phyloP scores from a whole-genome alignment of 108 stramenopile genomes.

The Fragilariopsis cylindrus region DNA sequence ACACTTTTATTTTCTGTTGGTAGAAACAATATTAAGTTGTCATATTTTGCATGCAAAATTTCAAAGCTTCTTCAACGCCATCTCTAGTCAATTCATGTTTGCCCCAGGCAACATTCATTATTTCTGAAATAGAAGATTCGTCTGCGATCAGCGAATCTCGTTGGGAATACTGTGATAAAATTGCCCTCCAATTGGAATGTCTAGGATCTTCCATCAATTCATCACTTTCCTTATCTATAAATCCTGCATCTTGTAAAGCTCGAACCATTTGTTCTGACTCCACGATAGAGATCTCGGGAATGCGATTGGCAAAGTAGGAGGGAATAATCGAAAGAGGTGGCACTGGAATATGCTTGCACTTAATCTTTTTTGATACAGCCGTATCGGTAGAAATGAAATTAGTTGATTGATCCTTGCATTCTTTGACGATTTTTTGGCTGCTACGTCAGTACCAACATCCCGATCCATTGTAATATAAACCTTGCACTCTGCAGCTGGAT shows the following conservation, averaged over 20 bases:
- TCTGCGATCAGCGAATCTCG: conserved; percentile 33
- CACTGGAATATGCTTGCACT: conserved; percentile 29
- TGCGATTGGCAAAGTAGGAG: conserved; percentile 23
- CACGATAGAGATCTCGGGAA: background rate
- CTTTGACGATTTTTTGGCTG: conserved; percentile 12
- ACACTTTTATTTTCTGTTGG: too few relatives aligned
- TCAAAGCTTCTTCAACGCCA: conserved; percentile 33
- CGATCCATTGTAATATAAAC: conserved; percentile 39
- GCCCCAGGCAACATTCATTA: conserved; percentile 44
- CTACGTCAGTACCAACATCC: conserved; percentile 12
- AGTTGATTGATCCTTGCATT: background rate
- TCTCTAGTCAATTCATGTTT: conserved; percentile 48
- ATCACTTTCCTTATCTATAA: conserved; percentile 12
- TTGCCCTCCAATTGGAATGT: conserved; percentile 23
- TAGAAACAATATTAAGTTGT: too few relatives aligned
- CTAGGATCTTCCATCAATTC: conserved; percentile 27
- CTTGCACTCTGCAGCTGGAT: background rate
- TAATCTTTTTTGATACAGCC: background rate
- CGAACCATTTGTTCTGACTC: conserved; percentile 20
- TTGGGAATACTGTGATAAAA: background rate
- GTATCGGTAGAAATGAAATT: background rate
- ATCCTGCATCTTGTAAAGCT: conserved; percentile 10
- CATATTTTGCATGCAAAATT: conserved; percentile 20
- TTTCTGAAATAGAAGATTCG: conserved; percentile 34
- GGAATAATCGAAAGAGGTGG: conserved; percentile 20